Base-by-base conservation (phyloP, 225 moss, liverwort and hornwort species). In the Takakia lepidozioides region DNA sequence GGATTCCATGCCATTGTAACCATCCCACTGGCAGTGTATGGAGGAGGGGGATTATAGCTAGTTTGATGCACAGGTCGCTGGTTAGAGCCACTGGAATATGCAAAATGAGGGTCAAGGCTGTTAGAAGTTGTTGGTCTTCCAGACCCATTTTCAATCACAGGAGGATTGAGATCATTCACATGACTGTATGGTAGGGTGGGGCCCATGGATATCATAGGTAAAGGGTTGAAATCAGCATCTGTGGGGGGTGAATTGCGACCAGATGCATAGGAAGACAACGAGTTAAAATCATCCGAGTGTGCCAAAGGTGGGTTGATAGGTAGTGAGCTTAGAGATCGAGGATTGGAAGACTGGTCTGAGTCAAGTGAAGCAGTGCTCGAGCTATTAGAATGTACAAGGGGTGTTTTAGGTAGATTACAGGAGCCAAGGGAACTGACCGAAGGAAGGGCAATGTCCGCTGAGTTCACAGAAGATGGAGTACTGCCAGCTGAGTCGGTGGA, bases 131-230 rank as follows among this genome's bases (percentile, higher is more conserved):
- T 41, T 19, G 19, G 41, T 16, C 8, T 8, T 14, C n/a, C 41
- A 41, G n/a, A 19, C 8, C 8, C 17, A 14, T 17, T 16, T 41
- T 45, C 41, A 27, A 52, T 52, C 37, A 63, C 17, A 49, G 46
- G 54, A 58, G 46, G 27, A 55, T 50, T 62, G 36, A 54, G 48
- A 61, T 53, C 43, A 21, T 46, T 61, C 26, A 52, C 46, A 42
- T 58, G 61, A 46, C 39, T 45, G 23, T 65, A 68, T 38, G 68
- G 48, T 42, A 64, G 50, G 37, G 76, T 57, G 25, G 57, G 22
- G 38, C 66, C 65, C 26, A 54, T 16, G 21, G 58, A 48, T 40
- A 59, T 60, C 46, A 58, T 34, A 44, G 29, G 36, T 17, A 54
- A 62, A 15, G 37, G 32, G 56, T 32, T 65, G 27, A 22, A 20